Evolutionary conservation across 192 early-diverging fungal genomes (phyloP), one percentile per base, ranked within the genome.

Genomic region (Backusella luteola): DNA sequence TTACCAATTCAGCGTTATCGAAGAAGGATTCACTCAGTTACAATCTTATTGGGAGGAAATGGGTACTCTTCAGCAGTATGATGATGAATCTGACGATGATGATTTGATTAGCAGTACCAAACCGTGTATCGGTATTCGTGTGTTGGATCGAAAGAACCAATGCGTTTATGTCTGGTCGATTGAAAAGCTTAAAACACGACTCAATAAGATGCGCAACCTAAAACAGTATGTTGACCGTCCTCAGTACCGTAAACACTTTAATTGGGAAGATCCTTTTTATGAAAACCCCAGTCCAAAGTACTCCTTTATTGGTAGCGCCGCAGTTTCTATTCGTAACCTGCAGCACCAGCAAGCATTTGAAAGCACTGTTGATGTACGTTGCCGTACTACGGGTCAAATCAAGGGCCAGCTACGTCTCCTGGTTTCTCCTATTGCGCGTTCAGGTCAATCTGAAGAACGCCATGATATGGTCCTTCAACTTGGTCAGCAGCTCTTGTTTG

Each of bases 1-100:
- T 1, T 98, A 94, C 81, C 95, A 97, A 77, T 92, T 96, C 73
- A 89, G 89, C 19, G 85, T 96, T 21, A 77, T 94, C 21, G 91
- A 92, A 38, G 88, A 87, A 29, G 85, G 84, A 29, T 84, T 85
- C 34, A 77, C 83, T 7, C 82, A 86, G 34, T 84, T 85, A 12
- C 17, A 81, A 1, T 90, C 89, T 0, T 79, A 74, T 53, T 85
- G 80, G 79, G 89, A 90, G 74, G 83, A 79, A 32, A 81, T 85
- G 14, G 79, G 79, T 4, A 77, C 67, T 19, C 56, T 85, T n/a
- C 77, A 81, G 5, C 84, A 88, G 59, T 85, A 80, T 49, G 83
- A 84, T 34, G 80, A 74, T 17, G 84, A 86, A 23, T 44, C 81
- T 3, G 76, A 59, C 6, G 87, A 87, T 26, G 67, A 77, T 0